phyloP scores from a whole-genome alignment of 2,329 filamentous ascomycete species.

The Beauveria sp. region DNA sequence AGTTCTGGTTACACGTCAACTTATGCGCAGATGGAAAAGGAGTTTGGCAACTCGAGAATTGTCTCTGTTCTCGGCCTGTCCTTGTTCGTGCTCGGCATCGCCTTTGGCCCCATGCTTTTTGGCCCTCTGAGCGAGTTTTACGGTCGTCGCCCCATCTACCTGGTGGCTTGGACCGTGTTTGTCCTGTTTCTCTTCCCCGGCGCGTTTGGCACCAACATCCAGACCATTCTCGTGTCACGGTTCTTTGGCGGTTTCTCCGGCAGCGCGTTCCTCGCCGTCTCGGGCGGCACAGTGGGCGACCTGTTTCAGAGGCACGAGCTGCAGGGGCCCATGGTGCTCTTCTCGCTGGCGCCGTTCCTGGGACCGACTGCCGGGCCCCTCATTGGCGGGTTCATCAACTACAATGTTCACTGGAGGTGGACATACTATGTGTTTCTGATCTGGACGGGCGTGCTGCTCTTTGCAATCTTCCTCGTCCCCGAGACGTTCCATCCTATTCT shows the following conservation, averaged over 20 bases:
- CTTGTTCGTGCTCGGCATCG: constrained; percentile 70
- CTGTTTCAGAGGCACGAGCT: constrained; percentile 63
- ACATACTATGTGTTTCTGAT: constrained; percentile 80
- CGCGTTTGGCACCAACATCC: constrained; percentile 73
- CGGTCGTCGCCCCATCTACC: constrained; percentile 73
- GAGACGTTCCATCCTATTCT: constrained; percentile 81
- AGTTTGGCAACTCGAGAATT: constrained; percentile 64
- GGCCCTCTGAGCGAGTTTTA: constrained; percentile 69
- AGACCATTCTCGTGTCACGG: constrained; percentile 67
- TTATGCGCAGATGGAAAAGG: constrained; percentile 66
- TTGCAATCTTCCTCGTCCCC: constrained; percentile 64
- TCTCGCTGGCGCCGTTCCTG: constrained; percentile 57
- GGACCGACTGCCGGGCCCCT: constrained; percentile 54
- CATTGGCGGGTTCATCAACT: constrained; percentile 76
- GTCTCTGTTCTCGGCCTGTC: constrained; percentile 76
- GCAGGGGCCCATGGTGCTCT: constrained; percentile 77
- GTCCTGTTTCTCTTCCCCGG: constrained; percentile 75
- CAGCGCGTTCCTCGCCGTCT: constrained; percentile 62
- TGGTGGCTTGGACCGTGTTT: constrained; percentile 66
- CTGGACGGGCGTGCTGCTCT: constrained; percentile 61
- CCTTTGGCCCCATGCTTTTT: constrained; percentile 55
- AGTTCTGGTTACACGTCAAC: constrained; percentile 86
- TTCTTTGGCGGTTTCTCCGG: constrained; percentile 72
- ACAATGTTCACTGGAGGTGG: constrained; percentile 68
- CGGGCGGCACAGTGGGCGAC: constrained; percentile 80